Conservation (phyloP, 768 basidiomycete species). For the Hericium erinaceus region DNA sequence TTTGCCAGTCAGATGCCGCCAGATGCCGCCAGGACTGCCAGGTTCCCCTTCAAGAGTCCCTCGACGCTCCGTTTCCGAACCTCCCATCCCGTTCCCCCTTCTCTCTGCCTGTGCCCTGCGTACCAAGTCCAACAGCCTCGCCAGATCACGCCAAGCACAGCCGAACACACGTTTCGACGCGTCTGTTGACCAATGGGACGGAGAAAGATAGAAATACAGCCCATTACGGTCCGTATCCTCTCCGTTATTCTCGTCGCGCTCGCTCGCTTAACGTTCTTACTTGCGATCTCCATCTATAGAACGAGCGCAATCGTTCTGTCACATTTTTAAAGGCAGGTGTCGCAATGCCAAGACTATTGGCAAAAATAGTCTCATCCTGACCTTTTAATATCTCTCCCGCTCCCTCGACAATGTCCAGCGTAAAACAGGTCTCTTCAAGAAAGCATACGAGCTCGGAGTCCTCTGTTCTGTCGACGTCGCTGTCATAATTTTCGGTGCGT, state of each 20-base stretch:
- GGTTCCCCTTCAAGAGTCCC: constrained; percentile 10
- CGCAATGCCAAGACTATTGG: constrained; percentile 18
- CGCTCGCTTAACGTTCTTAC: constrained; percentile 17
- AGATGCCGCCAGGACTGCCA: constrained; percentile 6
- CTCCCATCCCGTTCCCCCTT: constrained; percentile 5
- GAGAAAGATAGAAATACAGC: constrained; percentile 77
- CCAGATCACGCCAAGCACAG: not conserved
- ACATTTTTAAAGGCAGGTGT: constrained; percentile 77
- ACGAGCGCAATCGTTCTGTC: constrained; percentile 86
- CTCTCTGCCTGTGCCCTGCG: not conserved
- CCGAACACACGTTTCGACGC: constrained; percentile 2
- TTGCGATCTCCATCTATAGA: constrained; percentile 44
- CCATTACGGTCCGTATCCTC: constrained; percentile 54
- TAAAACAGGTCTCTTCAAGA: constrained; percentile 87
- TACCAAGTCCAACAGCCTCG: not conserved
- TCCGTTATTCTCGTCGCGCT: constrained; percentile 13
- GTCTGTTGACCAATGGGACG: constrained; percentile 43
- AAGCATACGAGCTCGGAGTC: constrained; percentile 85
- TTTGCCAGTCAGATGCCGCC: constrained; percentile 9
- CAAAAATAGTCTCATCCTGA: constrained; percentile 30
- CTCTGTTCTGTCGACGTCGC: constrained; percentile 84
- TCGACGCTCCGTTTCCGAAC: constrained; percentile 5
- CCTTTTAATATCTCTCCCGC: constrained; percentile 9
- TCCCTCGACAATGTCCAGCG: constrained; percentile 35
- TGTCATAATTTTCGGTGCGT: constrained; percentile 75